A percentile compares a stretch with the other conserved stretches of the same genome.
These are phyloP conservation scores for Colletotrichum gigasporum DNA, from an alignment of 2,329 filamentous ascomycete species.

Conservation along the genomic window DNA sequence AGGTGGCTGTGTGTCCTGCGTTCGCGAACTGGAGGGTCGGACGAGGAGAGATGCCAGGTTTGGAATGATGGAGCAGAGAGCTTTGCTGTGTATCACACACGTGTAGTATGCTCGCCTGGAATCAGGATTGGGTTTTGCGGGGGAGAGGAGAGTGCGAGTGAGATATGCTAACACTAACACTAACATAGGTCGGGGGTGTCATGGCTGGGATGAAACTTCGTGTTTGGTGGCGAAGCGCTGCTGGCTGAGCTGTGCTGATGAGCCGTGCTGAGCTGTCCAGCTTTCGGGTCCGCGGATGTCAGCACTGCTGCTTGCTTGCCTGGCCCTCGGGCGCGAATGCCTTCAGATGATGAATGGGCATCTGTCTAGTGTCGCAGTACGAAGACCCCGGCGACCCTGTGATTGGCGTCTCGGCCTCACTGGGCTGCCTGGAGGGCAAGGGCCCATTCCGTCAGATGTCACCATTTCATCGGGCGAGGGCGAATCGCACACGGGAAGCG, in stretches of 20 bases:
- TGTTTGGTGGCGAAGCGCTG: not conserved
- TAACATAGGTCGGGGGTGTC: not conserved
- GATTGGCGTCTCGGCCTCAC: not conserved
- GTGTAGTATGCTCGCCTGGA: no score
- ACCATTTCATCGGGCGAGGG: not conserved
- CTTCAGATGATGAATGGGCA: not conserved
- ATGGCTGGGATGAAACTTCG: not conserved
- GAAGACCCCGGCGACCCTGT: not conserved
- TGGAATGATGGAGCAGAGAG: not conserved
- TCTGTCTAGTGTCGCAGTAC: no score
- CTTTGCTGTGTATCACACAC: not conserved
- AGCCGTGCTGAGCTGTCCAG: not conserved
- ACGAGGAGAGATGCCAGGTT: not conserved
- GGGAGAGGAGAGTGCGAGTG: not conserved
- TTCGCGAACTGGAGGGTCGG: conserved; percentile 13
- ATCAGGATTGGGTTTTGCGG: not conserved
- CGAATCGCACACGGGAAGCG: conserved; percentile 8
- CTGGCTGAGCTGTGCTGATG: no score
- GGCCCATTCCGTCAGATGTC: conserved; percentile 13
- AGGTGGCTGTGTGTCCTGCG: conserved; percentile 12
- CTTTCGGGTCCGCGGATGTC: no score
- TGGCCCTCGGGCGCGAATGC: not conserved
- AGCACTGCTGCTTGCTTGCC: no score
- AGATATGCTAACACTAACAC: no score
- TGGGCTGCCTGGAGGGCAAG: no score